Percentiles rank a stretch among this genome's conserved stretches.
phyloP scores from a whole-genome alignment of 345 rosid species.

The Tarenaya hassleriana region DNA sequence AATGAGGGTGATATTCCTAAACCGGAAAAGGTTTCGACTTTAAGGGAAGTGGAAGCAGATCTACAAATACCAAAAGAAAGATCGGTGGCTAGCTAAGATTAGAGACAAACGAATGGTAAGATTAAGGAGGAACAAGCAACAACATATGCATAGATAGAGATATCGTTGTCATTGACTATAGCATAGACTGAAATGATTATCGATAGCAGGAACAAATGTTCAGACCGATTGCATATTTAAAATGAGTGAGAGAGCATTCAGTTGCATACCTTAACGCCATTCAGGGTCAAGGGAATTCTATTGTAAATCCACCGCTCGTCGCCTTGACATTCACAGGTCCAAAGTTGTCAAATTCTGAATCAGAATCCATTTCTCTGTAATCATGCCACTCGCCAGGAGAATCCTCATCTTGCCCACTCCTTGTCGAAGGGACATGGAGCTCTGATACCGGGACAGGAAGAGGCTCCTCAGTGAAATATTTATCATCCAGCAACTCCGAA shows the following conservation, averaged over 20 bases:
- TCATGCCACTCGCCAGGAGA: conserved; percentile 42
- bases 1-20: too few relatives aligned
- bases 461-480: conserved; percentile 66
- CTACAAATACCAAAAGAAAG: too few relatives aligned
- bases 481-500: conserved; percentile 63
- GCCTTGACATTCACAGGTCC: conserved; percentile 45
- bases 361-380: conserved; percentile 41
- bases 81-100: too few relatives aligned
- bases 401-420: conserved; percentile 52
- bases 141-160: too few relatives aligned
- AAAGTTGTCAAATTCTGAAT: conserved; percentile 60
- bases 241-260: neutral
- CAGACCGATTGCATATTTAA: too few relatives aligned
- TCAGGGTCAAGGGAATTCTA: conserved; percentile 42
- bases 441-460: conserved; percentile 61
- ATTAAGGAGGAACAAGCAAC: too few relatives aligned
- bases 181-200: too few relatives aligned
- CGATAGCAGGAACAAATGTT: too few relatives aligned
- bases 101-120: too few relatives aligned
- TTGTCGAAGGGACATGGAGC: conserved; percentile 55
- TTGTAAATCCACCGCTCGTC: conserved; percentile 52
- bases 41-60: too few relatives aligned
- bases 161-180: too few relatives aligned
- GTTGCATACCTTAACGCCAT: conserved; percentile 18
- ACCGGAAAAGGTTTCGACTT: too few relatives aligned